Conservation (phyloP, 2,329 filamentous ascomycete genomes). For the Ilyonectria sp. region DNA sequence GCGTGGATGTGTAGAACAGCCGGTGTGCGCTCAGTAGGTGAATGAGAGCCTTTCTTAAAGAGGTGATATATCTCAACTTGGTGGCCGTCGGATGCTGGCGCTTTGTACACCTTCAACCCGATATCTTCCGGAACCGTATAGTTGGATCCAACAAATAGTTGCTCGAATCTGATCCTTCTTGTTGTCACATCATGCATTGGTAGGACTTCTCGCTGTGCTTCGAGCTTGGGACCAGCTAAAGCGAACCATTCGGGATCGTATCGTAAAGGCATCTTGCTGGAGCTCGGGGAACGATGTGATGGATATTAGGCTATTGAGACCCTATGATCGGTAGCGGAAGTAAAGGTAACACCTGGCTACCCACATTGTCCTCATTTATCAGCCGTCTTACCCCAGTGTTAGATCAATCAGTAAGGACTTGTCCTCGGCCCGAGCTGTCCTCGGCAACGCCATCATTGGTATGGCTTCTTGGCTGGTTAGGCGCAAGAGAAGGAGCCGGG, state of each 20-base stretch:
- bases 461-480: too few species aligned
- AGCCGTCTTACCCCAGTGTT: too few species aligned
- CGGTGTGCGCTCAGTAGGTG: neutral
- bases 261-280: neutral
- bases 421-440: too few species aligned
- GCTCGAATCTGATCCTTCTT: constrained; percentile 2
- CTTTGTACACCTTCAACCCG: neutral
- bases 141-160: neutral
- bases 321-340: neutral
- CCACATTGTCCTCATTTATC: too few species aligned
- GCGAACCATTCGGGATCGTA: constrained; percentile 15
- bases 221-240: constrained; percentile 1
- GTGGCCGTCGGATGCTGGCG: constrained; percentile 10
- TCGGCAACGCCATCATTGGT: too few species aligned
- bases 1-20: constrained; percentile 13
- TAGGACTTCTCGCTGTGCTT: constrained; percentile 7
- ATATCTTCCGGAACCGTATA: neutral
- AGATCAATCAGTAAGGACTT: too few species aligned
- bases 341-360: too few species aligned
- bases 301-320: neutral
- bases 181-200: constrained; percentile 3
- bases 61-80: constrained; percentile 10
- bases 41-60: neutral
- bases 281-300: neutral
- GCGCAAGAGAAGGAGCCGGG: too few species aligned